Percentiles rank a stretch among this genome's conserved stretches.
phyloP scores from a whole-genome alignment of 192 early-diverging fungal genomes.

The Lobosporangium transversale region DNA sequence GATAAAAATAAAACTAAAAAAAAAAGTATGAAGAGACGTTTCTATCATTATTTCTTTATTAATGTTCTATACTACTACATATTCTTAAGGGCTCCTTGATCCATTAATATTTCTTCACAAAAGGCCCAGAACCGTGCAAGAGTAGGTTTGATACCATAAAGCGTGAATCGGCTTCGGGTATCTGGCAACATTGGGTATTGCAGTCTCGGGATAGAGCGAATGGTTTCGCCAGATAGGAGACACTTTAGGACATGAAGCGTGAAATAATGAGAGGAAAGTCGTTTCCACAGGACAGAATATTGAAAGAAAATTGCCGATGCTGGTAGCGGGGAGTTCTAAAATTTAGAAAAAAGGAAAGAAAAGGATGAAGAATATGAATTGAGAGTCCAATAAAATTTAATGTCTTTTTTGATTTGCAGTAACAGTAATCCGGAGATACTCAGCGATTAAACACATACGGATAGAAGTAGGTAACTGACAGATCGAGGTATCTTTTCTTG shows the following conservation, averaged over 20 bases:
- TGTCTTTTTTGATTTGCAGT: too few species aligned
- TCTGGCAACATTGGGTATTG: conserved; percentile 84
- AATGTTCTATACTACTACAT: too few species aligned
- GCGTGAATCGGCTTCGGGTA: conserved; percentile 51
- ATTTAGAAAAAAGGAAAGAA: background rate
- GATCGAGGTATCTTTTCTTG: conserved; percentile 39
- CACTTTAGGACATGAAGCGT: conserved; percentile 77
- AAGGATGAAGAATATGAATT: too few species aligned
- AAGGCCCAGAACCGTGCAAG: conserved; percentile 31
- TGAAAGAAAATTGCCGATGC: conserved; percentile 89
- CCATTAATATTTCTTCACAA: conserved; percentile 37
- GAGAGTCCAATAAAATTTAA: too few species aligned
- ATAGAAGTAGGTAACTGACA: conserved; percentile 52
- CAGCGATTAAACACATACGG: too few species aligned
- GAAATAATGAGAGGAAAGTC: conserved; percentile 84
- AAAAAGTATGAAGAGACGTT: background rate
- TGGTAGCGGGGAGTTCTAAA: conserved; percentile 76
- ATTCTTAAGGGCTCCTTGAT: too few species aligned
- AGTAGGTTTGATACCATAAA: conserved; percentile 31
- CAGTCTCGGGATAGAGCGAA: conserved; percentile 82
- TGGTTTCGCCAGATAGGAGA: conserved; percentile 81
- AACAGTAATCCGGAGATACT: too few species aligned
- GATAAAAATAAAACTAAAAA: background rate
- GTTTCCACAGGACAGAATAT: conserved; percentile 84
- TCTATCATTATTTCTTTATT: conserved; percentile 61